Evolutionary conservation across 2,329 filamentous ascomycete species (phyloP).

Genomic region (Tetracladium maxilliforme): DNA sequence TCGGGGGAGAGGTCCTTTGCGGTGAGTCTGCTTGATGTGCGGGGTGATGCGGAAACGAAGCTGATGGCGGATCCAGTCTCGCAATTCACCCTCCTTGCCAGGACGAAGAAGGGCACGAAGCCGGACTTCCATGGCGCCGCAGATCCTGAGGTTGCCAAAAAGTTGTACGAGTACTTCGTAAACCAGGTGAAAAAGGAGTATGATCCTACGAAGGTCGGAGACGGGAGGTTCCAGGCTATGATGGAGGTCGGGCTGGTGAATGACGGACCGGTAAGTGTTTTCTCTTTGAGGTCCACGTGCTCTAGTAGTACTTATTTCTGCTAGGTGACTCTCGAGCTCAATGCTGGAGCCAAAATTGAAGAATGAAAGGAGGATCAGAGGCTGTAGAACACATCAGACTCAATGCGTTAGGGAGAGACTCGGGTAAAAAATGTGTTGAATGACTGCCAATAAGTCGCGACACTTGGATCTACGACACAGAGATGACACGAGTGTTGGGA

Average conservation of each 20-base stretch:
- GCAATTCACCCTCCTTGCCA: slow-evolving; percentile 87
- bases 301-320: not conserved
- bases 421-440: too few species aligned
- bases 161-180: slow-evolving; percentile 75
- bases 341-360: slow-evolving; percentile 3
- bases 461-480: too few species aligned
- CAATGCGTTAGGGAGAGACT: too few species aligned
- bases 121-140: slow-evolving; percentile 89
- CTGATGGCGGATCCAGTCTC: slow-evolving; percentile 51
- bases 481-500: too few species aligned
- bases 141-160: slow-evolving; percentile 60
- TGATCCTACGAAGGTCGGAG: slow-evolving; percentile 60
- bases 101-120: slow-evolving; percentile 90
- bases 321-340: slow-evolving; percentile 7
- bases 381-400: too few species aligned
- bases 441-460: too few species aligned
- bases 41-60: too few species aligned
- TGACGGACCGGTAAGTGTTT: slow-evolving; percentile 48
- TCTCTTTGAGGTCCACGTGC: slow-evolving; percentile 2
- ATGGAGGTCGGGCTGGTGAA: slow-evolving; percentile 95
- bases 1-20: slow-evolving; percentile 84
- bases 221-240: slow-evolving; percentile 97
- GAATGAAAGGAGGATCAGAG: not conserved
- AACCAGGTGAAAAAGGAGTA: slow-evolving; percentile 62
- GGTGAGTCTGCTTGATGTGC: slow-evolving; percentile 36